Conservation (phyloP, 345 rosid genomes). For the Firmiana major region DNA sequence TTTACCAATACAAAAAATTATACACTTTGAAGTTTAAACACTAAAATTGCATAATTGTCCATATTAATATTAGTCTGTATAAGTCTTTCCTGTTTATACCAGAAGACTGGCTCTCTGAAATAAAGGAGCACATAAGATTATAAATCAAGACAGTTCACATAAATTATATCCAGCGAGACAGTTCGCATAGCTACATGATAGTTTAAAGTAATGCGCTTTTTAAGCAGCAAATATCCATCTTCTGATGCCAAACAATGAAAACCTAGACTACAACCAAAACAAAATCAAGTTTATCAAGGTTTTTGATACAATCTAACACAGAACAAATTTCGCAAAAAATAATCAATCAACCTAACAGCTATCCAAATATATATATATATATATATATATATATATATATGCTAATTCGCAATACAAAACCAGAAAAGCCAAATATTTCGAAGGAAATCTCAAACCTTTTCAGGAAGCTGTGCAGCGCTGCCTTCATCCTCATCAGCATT, state of each 20-base stretch:
- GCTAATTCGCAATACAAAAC: too few species aligned
- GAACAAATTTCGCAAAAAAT: background rate
- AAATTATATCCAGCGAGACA: background rate
- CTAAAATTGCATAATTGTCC: background rate
- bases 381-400: too few species aligned
- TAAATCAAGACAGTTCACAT: background rate
- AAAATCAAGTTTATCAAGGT: background rate
- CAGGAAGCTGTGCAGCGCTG: slow-evolving; percentile 47
- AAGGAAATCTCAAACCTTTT: slow-evolving; percentile 36
- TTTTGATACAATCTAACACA: background rate
- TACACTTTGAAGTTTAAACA: background rate
- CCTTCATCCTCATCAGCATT: slow-evolving; percentile 57
- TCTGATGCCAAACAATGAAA: background rate
- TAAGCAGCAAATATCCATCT: background rate
- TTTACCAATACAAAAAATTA: background rate
- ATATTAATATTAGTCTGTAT: background rate
- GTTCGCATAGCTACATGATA: background rate
- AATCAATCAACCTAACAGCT: background rate
- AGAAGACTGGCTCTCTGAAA: background rate
- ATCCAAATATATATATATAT: background rate
- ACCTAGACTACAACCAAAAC: background rate
- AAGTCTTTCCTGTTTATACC: background rate
- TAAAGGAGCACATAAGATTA: background rate
- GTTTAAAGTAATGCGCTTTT: background rate
- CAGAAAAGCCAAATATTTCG: background rate